Percentiles rank a stretch among this genome's conserved stretches.
Evolutionary conservation across 2,329 filamentous ascomycete genomes (phyloP).

Genomic region (Aspergillus japonicus): DNA sequence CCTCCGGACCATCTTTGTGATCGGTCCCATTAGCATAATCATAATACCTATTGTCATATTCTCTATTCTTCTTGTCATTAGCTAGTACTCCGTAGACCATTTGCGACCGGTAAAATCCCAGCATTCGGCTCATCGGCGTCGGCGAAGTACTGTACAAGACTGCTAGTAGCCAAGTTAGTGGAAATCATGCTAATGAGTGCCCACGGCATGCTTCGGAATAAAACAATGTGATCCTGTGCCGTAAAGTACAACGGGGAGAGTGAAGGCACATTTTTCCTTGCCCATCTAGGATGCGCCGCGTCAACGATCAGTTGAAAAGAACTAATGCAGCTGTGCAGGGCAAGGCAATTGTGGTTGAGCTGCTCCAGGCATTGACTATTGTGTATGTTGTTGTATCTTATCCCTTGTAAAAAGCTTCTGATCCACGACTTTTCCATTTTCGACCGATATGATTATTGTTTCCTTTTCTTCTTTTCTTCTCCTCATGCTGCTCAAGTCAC

Average conservation of each 20-base stretch:
- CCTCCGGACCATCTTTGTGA: too few species aligned
- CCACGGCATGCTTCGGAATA: constrained; percentile 3
- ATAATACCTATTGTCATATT: background rate
- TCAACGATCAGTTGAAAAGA: background rate
- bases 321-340: background rate
- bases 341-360: background rate
- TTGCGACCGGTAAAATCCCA: too few species aligned
- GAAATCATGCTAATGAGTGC: background rate
- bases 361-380: background rate
- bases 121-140: background rate
- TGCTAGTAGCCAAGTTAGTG: background rate
- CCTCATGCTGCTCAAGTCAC: constrained; percentile 10
- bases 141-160: background rate
- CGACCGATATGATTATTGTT: background rate
- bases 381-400: background rate
- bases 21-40: too few species aligned
- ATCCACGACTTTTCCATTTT: constrained; percentile 1
- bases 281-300: background rate
- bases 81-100: too few species aligned
- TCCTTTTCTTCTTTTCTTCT: background rate
- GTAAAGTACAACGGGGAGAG: background rate
- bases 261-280: background rate
- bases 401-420: constrained; percentile 3
- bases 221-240: background rate
- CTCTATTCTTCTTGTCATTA: background rate